Conservation (phyloP, 331 rosid genomes). For the Erythrophleum ivorense region DNA sequence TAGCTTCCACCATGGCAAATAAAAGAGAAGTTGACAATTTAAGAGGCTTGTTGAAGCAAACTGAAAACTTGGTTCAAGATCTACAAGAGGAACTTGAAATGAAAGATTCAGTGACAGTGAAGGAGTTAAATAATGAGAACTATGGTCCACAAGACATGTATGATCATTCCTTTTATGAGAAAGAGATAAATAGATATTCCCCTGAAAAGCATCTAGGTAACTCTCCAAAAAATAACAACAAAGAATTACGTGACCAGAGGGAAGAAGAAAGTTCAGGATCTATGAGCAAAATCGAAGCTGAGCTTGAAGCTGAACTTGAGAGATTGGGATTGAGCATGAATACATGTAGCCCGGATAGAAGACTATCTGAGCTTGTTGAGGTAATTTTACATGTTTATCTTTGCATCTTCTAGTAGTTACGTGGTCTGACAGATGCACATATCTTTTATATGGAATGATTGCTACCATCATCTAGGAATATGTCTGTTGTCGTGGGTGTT, state of each 20-base stretch:
- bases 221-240: slow-evolving; percentile 35
- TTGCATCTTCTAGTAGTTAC: slow-evolving; percentile 25
- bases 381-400: slow-evolving; percentile 48
- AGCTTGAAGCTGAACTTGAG: slow-evolving; percentile 95
- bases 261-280: slow-evolving; percentile 63
- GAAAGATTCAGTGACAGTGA: slow-evolving; percentile 72
- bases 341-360: slow-evolving; percentile 48
- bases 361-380: slow-evolving; percentile 56
- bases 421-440: not conserved
- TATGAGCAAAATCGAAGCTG: slow-evolving; percentile 85
- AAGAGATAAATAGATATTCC: slow-evolving; percentile 44
- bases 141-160: slow-evolving; percentile 58
- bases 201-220: slow-evolving; percentile 48
- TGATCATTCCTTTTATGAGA: slow-evolving; percentile 48
- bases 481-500: slow-evolving; percentile 14
- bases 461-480: slow-evolving; percentile 8
- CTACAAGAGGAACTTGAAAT: slow-evolving; percentile 84
- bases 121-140: slow-evolving; percentile 66
- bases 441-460: slow-evolving; percentile 1
- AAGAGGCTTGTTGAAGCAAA: slow-evolving; percentile 66
- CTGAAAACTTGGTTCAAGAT: slow-evolving; percentile 75
- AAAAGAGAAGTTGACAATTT: slow-evolving; percentile 61
- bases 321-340: slow-evolving; percentile 68
- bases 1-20: slow-evolving; percentile 54
- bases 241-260: slow-evolving; percentile 50